phyloP scores from a whole-genome alignment of 306 rosid species.

The Gleditsia sinensis region DNA sequence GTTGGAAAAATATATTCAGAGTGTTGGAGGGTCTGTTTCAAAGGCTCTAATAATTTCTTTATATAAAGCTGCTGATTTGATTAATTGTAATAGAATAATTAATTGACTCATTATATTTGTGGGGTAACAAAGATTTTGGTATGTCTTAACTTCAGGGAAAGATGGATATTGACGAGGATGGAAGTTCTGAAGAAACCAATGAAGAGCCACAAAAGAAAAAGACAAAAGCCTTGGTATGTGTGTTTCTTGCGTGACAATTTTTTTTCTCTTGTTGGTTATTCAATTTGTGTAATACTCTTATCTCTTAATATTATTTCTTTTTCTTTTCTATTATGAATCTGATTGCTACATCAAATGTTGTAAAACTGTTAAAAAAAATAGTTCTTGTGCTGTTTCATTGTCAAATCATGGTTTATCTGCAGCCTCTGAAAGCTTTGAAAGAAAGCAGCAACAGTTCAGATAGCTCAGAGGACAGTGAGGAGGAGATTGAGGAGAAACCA shows the following conservation, averaged over 20 bases:
- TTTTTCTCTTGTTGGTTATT: not conserved
- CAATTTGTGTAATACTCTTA: not conserved
- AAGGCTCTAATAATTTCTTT: not conserved
- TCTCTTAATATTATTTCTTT: not conserved
- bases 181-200: conserved; percentile 54
- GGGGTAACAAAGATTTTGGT: not conserved
- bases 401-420: not conserved
- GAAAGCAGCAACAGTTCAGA: conserved; percentile 33
- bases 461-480: conserved; percentile 43
- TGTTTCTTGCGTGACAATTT: not conserved
- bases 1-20: not conserved
- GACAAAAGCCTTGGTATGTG: conserved; percentile 39
- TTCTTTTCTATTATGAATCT: not conserved
- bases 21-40: not conserved
- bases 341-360: conserved; percentile 26
- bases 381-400: conserved; percentile 25
- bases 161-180: conserved; percentile 52
- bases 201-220: conserved; percentile 53
- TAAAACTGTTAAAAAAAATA: conserved; percentile 31
- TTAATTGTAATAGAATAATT: not conserved
- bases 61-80: not conserved
- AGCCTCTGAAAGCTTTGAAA: not conserved
- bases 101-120: not conserved
- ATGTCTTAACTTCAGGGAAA: conserved; percentile 35
- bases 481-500: conserved; percentile 46